Conservation (phyloP, 1,284 basidiomycete genomes). For the Ganoderma resinaceum region DNA sequence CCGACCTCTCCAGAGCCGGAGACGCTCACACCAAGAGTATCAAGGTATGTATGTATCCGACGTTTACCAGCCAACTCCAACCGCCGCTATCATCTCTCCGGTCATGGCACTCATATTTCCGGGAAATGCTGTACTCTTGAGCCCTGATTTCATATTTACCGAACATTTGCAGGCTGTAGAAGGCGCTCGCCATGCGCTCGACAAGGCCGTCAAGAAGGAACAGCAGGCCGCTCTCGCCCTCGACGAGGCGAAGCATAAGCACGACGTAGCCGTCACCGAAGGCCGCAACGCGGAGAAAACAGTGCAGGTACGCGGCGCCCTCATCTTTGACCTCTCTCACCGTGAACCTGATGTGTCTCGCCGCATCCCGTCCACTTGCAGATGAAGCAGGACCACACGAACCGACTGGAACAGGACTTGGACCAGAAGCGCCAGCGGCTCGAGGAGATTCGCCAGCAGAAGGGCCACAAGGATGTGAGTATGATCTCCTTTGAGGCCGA, state of each 20-base stretch:
- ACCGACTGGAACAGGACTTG: constrained; percentile 37
- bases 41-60: constrained; percentile 47
- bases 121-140: background rate
- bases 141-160: background rate
- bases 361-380: constrained; percentile 17
- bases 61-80: background rate
- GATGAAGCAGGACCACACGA: constrained; percentile 39
- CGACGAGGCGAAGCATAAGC: constrained; percentile 55
- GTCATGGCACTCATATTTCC: background rate
- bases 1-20: constrained; percentile 54
- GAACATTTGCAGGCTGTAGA: constrained; percentile 43
- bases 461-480: constrained; percentile 41
- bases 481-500: background rate
- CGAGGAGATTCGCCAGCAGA: constrained; percentile 39
- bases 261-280: constrained; percentile 53
- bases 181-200: constrained; percentile 52
- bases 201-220: constrained; percentile 57
- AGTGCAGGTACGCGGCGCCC: constrained; percentile 45
- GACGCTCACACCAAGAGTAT: constrained; percentile 53
- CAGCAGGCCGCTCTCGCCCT: constrained; percentile 51
- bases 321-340: background rate
- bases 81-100: background rate
- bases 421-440: constrained; percentile 35
- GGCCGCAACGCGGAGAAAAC: constrained; percentile 53
- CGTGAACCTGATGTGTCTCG: background rate